Conservation (phyloP, 208 protist species). For the Leishmania tropica region DNA sequence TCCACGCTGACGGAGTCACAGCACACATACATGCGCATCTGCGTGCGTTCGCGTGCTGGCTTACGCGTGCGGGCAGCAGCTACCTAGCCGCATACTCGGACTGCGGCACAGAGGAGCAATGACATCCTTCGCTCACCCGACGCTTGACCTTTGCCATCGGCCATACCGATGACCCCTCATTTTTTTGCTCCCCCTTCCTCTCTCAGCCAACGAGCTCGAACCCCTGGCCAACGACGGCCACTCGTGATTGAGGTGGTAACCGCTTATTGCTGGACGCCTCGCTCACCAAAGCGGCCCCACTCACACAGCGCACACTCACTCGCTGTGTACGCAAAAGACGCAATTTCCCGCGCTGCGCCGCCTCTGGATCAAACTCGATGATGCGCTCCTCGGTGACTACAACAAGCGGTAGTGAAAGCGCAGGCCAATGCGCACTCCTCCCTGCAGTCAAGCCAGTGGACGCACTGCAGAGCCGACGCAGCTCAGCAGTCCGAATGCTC, state of each 20-base stretch:
- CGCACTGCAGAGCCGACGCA: conserved; percentile 22
- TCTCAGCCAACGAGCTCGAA: conserved; percentile 21
- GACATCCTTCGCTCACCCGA: not conserved
- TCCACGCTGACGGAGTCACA: not conserved
- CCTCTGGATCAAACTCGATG: conserved; percentile 27
- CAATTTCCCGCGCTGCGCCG: conserved; percentile 14
- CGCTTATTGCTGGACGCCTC: not conserved
- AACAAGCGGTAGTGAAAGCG: conserved; percentile 13
- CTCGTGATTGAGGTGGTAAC: not conserved
- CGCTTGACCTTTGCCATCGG: not conserved
- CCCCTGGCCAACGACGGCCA: conserved; percentile 47
- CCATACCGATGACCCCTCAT: not conserved
- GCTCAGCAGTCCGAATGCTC: not conserved
- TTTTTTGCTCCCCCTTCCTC: not conserved
- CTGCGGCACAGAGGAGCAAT: not conserved
- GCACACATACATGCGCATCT: not conserved
- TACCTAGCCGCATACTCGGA: not conserved
- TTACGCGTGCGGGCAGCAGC: not conserved
- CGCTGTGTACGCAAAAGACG: conserved; percentile 23
- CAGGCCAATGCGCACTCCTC: conserved; percentile 50
- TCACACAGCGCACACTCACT: conserved; percentile 67
- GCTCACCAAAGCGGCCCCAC: conserved; percentile 41
- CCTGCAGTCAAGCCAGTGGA: conserved; percentile 59
- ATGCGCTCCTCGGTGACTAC: conserved; percentile 51
- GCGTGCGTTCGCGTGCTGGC: not conserved